phyloP scores from a whole-genome alignment of 1,284 basidiomycete genomes.

The Tilletia setariae region DNA sequence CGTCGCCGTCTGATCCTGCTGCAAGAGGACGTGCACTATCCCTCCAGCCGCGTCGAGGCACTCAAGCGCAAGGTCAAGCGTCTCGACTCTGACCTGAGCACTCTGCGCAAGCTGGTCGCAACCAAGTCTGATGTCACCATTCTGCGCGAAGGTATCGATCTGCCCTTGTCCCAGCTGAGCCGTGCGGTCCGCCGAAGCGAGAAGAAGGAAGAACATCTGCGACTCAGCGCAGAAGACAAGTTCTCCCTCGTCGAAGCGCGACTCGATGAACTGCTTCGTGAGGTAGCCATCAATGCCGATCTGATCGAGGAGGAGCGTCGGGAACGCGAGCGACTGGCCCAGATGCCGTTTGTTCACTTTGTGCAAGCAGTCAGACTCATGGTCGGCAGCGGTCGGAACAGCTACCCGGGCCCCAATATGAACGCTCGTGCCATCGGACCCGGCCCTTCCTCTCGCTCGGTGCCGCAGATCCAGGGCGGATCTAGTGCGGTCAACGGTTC shows the following conservation, averaged over 20 bases:
- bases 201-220: slow-evolving; percentile 45
- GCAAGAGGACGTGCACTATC: slow-evolving; percentile 50
- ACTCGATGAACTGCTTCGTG: slow-evolving; percentile 46
- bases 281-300: slow-evolving; percentile 51
- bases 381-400: slow-evolving; percentile 24
- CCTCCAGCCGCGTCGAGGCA: slow-evolving; percentile 47
- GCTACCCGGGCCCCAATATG: not conserved
- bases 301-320: slow-evolving; percentile 46
- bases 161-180: slow-evolving; percentile 47
- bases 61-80: slow-evolving; percentile 44
- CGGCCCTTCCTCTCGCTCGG: not conserved
- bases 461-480: not conserved
- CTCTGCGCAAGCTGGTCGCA: slow-evolving; percentile 39
- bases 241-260: slow-evolving; percentile 43
- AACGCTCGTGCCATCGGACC: not conserved
- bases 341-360: slow-evolving; percentile 29
- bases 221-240: slow-evolving; percentile 43
- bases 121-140: slow-evolving; percentile 50
- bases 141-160: slow-evolving; percentile 51
- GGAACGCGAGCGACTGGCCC: slow-evolving; percentile 37
- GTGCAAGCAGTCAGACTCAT: slow-evolving; percentile 43
- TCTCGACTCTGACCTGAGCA: slow-evolving; percentile 49
- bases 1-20: slow-evolving; percentile 43
- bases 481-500: no score
- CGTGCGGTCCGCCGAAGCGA: slow-evolving; percentile 50